Evolutionary conservation across 345 rosid genomes (phyloP).

Genomic region (Anacardium occidentale): DNA sequence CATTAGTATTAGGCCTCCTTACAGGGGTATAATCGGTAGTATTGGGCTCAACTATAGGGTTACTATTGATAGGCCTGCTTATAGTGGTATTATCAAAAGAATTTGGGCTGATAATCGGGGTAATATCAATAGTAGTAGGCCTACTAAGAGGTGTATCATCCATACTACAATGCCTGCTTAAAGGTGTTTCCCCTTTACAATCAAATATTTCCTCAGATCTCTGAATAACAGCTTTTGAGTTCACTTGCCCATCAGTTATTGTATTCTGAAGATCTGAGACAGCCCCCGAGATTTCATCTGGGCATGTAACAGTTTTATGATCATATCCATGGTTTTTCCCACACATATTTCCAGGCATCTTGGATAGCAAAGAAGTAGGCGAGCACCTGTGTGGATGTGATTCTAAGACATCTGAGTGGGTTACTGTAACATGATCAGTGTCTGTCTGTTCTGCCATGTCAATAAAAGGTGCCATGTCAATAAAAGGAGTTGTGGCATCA

Average conservation of each 20-base stretch:
- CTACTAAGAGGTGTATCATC: constrained; percentile 11
- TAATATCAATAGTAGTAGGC: too few species aligned
- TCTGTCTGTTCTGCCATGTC: constrained; percentile 47
- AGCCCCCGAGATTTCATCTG: constrained; percentile 36
- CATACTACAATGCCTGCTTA: constrained; percentile 32
- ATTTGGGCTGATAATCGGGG: not conserved
- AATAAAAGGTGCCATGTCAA: constrained; percentile 51
- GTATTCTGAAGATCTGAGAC: constrained; percentile 29
- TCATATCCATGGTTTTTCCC: constrained; percentile 31
- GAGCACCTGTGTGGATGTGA: constrained; percentile 34
- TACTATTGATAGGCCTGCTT: not conserved
- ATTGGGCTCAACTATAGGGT: too few species aligned
- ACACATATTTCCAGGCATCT: constrained; percentile 31
- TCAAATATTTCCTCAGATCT: constrained; percentile 36
- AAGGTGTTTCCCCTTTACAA: constrained; percentile 30
- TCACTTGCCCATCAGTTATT: constrained; percentile 27
- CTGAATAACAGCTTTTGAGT: constrained; percentile 22
- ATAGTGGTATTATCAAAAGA: constrained; percentile 14
- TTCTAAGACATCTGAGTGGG: constrained; percentile 35
- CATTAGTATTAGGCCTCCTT: constrained; percentile 13
- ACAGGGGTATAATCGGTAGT: too few species aligned
- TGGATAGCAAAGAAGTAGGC: constrained; percentile 28
- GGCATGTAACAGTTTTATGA: constrained; percentile 31
- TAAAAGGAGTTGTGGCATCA: constrained; percentile 67
- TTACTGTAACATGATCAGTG: constrained; percentile 36